Evolutionary conservation across 2,329 filamentous ascomycete genomes (phyloP), one percentile per base, ranked within the genome.

Genomic region (Dactylellina drechsleri): DNA sequence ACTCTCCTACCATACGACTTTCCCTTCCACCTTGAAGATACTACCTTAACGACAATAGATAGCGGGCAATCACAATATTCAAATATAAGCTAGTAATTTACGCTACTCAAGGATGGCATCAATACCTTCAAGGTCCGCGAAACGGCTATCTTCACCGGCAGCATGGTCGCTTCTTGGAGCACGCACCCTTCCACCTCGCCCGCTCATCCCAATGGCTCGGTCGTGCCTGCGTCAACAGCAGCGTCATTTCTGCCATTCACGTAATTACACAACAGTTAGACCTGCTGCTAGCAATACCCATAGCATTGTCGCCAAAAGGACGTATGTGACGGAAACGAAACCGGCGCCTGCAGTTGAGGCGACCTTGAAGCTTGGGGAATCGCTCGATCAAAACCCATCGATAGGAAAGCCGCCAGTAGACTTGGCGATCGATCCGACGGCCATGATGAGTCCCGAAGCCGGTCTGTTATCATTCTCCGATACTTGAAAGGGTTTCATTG

Each of bases 391-490:
- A 20, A 47, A 49, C 4, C 18, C 62, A 26, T 62, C 70, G 45
- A 66, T 74, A 57, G 62, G 62, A n/a, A 56, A 45, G 23, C 41
- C 62, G 36, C 62, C 70, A 40, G 52, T 66, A 1, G 57, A 74
- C 31, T 57, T 74, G 20, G 40, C 50, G 10, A 67, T 74, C 12
- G 70, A 74, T 57, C 70, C 70, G 4, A 62, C 66, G n/a, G 66
- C 70, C 7, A 74, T 74, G 70, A 20, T 74, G 50, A 74, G 70
- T 26, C 70, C 62, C n/a, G 62, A 74, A 43, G 70, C 70, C 28
- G 70, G 70, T 74, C 36, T 49, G 20, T 50, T 23, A 36, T 26
- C 8, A 20, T 18, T 20, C 18, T 43, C 5, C 5, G 26, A 36
- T 36, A 36, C 31, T 36, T 1, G 31, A 36, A 36, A 8, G 10